A percentile compares a stretch with the other conserved stretches of the same genome.
phyloP scores from a whole-genome alignment of 2,329 filamentous ascomycete species.

The Xylogone sp. region DNA sequence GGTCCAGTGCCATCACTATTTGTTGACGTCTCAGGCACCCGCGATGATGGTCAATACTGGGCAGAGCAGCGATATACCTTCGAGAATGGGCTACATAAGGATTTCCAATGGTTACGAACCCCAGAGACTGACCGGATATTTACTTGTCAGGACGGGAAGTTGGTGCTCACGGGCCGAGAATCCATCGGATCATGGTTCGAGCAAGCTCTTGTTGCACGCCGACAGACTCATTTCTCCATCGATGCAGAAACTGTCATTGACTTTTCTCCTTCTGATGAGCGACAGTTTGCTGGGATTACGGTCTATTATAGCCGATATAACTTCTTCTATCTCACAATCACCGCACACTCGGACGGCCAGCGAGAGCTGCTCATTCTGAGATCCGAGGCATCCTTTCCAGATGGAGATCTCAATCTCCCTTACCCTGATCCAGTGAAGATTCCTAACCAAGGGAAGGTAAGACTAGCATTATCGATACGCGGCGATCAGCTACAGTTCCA shows the following conservation, averaged over 20 bases:
- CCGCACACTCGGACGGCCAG: constrained; percentile 50
- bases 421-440: constrained; percentile 41
- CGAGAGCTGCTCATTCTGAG: constrained; percentile 54
- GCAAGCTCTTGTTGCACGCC: constrained; percentile 50
- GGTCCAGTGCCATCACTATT: constrained; percentile 51
- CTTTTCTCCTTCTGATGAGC: constrained; percentile 53
- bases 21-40: constrained; percentile 45
- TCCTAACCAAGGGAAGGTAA: constrained; percentile 51
- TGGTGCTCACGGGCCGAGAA: constrained; percentile 48
- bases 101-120: constrained; percentile 56
- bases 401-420: constrained; percentile 42
- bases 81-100: constrained; percentile 39
- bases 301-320: constrained; percentile 63
- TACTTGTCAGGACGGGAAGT: constrained; percentile 31
- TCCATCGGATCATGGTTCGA: constrained; percentile 56
- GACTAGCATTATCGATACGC: constrained; percentile 46
- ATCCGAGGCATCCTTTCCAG: constrained; percentile 54
- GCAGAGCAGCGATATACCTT: constrained; percentile 45
- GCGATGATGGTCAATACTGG: constrained; percentile 49
- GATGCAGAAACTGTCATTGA: constrained; percentile 54
- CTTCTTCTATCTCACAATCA: constrained; percentile 61
- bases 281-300: constrained; percentile 57
- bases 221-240: constrained; percentile 56
- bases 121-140: constrained; percentile 53
- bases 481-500: constrained; percentile 51